Evolutionary conservation across 176 grass and related monocot species (phyloP), one percentile per base, ranked within the genome.

Genomic region (Calamus simplicifolius): DNA sequence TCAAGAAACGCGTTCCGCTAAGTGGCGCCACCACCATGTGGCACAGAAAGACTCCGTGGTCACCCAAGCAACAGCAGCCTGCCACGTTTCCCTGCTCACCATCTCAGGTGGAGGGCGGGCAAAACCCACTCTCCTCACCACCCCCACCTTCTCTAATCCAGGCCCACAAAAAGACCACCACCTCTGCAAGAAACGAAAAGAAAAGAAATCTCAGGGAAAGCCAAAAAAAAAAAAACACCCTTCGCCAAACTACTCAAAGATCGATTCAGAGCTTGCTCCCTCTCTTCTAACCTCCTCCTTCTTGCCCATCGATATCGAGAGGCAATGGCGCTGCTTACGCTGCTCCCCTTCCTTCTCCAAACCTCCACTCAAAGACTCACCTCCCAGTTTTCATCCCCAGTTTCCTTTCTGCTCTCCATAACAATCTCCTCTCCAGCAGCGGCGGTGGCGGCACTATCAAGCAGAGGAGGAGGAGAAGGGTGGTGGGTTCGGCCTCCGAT

Each of bases 311-410:
- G 13, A 59, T 25, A 21, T 30, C 25, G 4, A 28, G 23, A 4
- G 27, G 14, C 25, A 16, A 67, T 67, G 64, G 50, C 64, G 3
- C 51, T 67, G 6, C 17, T 67, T 23, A 55, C 51, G 5, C 26
- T 16, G 12, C 50, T 19, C 64, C 28, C 8, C 18, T 67, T 51
- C 64, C 51, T 14, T 67, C 64, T 15, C 28, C 64, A 16, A 26
- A 13, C 27, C 18, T 27, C 17, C 18, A 30, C 5, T 27, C 51
- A 17, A 67, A 55, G 64, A 30, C 5, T 51, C 64, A 23, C 16
- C 15, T 16, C 50, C n/a, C 64, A 17, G 15, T 6, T 10, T 54
- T 35, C 0, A 10, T 17, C n/a, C 26, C 35, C 35, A 12, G 35
- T 43, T 43, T 12, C 8, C 35, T 43, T 43, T 43, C 35, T 43